A percentile compares a stretch with the other conserved stretches of the same genome.
These are phyloP conservation scores for Hylodesmum podocarpum DNA, from an alignment of 306 rosid species.

Conservation along the genomic window DNA sequence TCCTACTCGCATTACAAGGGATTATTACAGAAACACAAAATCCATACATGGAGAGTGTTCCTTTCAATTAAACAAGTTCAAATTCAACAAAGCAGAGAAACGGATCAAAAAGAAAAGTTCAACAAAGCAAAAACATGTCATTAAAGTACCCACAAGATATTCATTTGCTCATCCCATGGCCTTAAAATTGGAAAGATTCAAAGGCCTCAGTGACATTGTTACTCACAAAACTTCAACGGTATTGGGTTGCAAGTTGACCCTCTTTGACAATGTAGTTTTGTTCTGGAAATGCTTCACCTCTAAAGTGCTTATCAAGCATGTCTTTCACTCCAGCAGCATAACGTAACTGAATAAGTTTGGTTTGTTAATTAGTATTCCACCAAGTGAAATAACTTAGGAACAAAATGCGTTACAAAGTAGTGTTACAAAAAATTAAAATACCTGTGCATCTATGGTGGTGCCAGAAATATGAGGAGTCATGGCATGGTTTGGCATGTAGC, in stretches of 20 bases:
- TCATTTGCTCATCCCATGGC: slow-evolving; percentile 2
- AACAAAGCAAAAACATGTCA: background rate
- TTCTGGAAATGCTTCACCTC: slow-evolving; percentile 84
- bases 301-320: slow-evolving; percentile 88
- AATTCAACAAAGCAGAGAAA: no score
- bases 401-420: no score
- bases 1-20: background rate
- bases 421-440: slow-evolving; percentile 29
- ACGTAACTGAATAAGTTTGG: slow-evolving; percentile 59
- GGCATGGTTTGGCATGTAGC: slow-evolving; percentile 96
- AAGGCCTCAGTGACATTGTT: background rate
- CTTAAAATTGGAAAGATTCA: slow-evolving; percentile 9
- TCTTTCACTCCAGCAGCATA: slow-evolving; percentile 95
- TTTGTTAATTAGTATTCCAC: slow-evolving; percentile 1
- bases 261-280: slow-evolving; percentile 94
- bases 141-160: slow-evolving; percentile 5
- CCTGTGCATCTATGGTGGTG: slow-evolving; percentile 98
- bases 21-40: background rate
- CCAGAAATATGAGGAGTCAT: slow-evolving; percentile 99
- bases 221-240: slow-evolving; percentile 43
- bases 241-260: slow-evolving; percentile 86
- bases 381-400: background rate
- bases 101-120: no score
- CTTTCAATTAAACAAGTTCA: slow-evolving; percentile 1
- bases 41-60: background rate